Conservation (phyloP, 164 flowering plant species). For the Paratinospora sagittata region DNA sequence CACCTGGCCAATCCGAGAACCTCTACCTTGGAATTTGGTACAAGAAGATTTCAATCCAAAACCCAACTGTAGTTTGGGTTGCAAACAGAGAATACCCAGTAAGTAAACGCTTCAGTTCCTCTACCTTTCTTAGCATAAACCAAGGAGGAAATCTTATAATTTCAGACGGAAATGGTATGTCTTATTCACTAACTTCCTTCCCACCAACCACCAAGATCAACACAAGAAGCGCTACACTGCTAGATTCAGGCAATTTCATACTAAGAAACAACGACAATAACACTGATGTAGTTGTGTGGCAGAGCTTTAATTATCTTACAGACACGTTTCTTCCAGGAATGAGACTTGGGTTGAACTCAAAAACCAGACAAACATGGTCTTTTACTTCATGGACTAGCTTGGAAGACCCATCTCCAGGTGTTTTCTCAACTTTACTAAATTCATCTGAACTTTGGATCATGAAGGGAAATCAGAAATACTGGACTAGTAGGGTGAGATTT, state of each 20-base stretch:
- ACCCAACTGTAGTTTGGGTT: conserved; percentile 29
- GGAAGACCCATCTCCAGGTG: conserved; percentile 62
- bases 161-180: conserved; percentile 13
- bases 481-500: conserved; percentile 23
- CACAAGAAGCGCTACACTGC: conserved; percentile 18
- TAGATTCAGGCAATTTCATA: conserved; percentile 33
- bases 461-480: conserved; percentile 12
- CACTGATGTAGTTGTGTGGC: conserved; percentile 38
- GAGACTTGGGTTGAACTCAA: conserved; percentile 31
- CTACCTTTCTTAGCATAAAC: conserved; percentile 19
- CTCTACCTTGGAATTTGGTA: conserved; percentile 37
- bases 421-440: conserved; percentile 35
- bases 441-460: conserved; percentile 18
- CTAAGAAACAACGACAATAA: background rate
- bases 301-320: conserved; percentile 44
- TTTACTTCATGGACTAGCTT: conserved; percentile 55
- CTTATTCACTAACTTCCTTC: conserved; percentile 5
- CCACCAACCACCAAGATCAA: conserved; percentile 5
- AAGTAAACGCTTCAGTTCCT: conserved; percentile 9
- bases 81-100: conserved; percentile 43
- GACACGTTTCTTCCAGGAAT: conserved; percentile 41
- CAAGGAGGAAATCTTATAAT: conserved; percentile 28
- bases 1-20: conserved; percentile 26
- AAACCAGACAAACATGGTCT: conserved; percentile 19
- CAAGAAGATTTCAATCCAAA: conserved; percentile 11